Base-by-base conservation (phyloP, 2,329 filamentous ascomycete genomes). In the Cercospora berteroae region DNA sequence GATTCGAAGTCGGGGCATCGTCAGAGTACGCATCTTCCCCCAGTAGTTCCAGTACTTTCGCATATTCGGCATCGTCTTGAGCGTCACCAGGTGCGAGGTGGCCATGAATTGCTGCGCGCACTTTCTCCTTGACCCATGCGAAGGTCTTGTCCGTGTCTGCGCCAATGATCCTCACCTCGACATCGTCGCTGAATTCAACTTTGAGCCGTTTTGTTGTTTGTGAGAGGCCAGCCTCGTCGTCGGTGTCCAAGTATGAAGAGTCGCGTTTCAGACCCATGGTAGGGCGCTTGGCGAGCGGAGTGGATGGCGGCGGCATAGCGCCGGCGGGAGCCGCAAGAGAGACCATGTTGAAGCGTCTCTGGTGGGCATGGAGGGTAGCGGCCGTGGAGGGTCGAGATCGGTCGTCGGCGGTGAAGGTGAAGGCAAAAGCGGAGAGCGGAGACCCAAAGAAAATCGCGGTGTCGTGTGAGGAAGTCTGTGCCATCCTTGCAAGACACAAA, bases 51-150 rank as follows among this genome's bases (percentile, higher is more conserved):
- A 76, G 67, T 68, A 89, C 77, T 69, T 82, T 81, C 70, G 87
- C 84, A 73, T 89, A 89, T 65, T 79, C 82, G 59, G 83, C 81
- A 73, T 84, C 85, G 71, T 89, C 85, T 66, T 83, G 82, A 23
- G 79, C 76, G 5, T 82, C 80, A 62, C 85, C 71, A 13, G 69
- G 59, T 36, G 74, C 71, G 10, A 77, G 69, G 60, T 79, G 65
- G 33, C 72, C 67, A 39, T 78, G 74, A 18, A 80, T 73, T 23
- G 85, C 87, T 68, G 85, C 81, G 69, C 85, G 83, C 23, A 89
- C 86, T 75, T 89, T 87, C 75, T 89, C 87, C 63, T 84, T 84
- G 63, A 89, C 82, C 58, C 89, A 80, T 57, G 86, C 84, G 65
- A 82, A 77, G 66, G 83, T 84, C 79, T 87, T 88, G 69, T 85